Evolutionary conservation across 2,329 filamentous ascomycete species (phyloP), one percentile per base, ranked within the genome.

Genomic region (Tympanopsis confertula): DNA sequence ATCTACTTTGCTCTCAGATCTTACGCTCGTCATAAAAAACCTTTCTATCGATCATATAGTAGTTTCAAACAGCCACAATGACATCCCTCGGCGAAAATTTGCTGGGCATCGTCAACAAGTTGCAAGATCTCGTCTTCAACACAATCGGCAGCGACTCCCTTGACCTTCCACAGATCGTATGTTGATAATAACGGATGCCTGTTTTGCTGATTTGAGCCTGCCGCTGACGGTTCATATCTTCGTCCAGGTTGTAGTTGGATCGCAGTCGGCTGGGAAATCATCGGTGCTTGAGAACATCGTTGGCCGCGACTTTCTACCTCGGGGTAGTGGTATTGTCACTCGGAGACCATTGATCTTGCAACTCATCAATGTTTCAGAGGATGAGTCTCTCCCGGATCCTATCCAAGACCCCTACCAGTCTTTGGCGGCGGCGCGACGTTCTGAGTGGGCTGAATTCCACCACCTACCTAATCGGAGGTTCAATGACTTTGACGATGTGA

Each of bases 281-380:
- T 96, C 91, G 5, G 91, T 98, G 19, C 80, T 98, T 45, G 91
- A 98, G 66, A 98, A 98, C 62, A 94, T 98, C 50, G 91, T 98
- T 53, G 91, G 91, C 52, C 78, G 89, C 62, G 91, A 98, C 63
- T 98, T 98, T 61, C 71, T 98, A 38, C 91, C 91, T 41, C 83
- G 91, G 58, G 91, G 91, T 53, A 94, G 86, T 57, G 91, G 91
- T 58, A 95, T 98, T 59, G 88, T 95, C 45, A 98, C 91, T 40
- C 76, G 91, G 44, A 77, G 91, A 53, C 91, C 91, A 40, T 73
- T 98, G 50, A 95, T 98, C 51, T 76, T 98, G 42, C 91, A 98
- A 62, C 82, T 98, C 55, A 96, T 98, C 77, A 98, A 98, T 55
- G 81, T 98, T 39, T 84, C 86, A 37, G 76, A 82, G 40, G 84